Percentiles rank a stretch among this genome's conserved stretches.
Conservation (phyloP, 2,329 filamentous ascomycete genomes). For the Pseudogymnoascus sp. region DNA sequence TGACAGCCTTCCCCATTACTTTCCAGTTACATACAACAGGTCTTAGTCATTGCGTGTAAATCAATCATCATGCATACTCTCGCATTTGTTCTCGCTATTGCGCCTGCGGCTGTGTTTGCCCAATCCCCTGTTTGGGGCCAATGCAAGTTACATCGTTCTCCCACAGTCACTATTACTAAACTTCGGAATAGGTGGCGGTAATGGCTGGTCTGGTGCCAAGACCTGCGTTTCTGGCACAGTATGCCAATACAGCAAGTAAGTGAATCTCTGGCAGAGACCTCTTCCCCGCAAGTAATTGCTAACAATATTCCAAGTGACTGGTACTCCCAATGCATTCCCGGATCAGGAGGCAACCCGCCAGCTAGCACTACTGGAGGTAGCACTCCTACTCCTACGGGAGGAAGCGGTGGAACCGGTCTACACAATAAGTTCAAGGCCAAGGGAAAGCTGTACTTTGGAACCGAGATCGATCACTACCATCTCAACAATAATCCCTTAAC, state of each 20-base stretch:
- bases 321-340: constrained; percentile 12
- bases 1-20: not conserved
- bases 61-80: not conserved
- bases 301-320: not conserved
- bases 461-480: constrained; percentile 44
- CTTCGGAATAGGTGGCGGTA: not conserved
- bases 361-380: not conserved
- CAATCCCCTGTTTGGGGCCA: not conserved
- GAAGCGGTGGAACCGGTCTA: constrained; percentile 34
- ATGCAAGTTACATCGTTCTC: not conserved
- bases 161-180: not conserved
- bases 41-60: not conserved
- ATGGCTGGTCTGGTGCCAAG: not conserved
- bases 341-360: constrained; percentile 2
- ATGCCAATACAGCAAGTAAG: not conserved
- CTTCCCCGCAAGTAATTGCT: not conserved
- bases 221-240: not conserved
- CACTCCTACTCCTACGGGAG: not conserved
- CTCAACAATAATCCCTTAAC: constrained; percentile 42
- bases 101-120: not conserved
- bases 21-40: not conserved
- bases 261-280: not conserved
- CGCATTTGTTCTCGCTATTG: not conserved
- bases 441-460: constrained; percentile 59
- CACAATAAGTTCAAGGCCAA: constrained; percentile 49